Base-by-base conservation (phyloP, 345 rosid species). In the Eucalyptus globulus region DNA sequence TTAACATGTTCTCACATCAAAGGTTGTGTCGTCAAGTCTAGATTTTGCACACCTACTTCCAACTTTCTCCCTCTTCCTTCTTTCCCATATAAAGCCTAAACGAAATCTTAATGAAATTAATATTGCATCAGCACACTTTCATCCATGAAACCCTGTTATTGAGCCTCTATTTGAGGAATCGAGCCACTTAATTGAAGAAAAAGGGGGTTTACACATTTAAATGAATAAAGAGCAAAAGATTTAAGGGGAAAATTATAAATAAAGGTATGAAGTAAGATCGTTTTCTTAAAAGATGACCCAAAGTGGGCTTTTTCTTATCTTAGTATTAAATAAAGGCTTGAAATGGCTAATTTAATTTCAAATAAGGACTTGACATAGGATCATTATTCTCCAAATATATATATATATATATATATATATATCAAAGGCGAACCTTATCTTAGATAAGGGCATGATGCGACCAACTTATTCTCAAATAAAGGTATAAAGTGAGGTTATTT, bases 401-500 rank as follows among this genome's bases (percentile, higher is more conserved):
- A 43, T 5, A 6, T 5, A 43, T 22, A 43, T 5, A 6, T 5
- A 40, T 40, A 40, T 40, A 6, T 5, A 43, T 5, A 6, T 5
- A 43, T 22, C 24, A 5, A 27, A 27, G 11, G 31, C 5, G 8
- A 29, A 60, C 0, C 1, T 27, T 60, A 3, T 60, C 31, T 60
- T 4, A 60, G 12, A 60, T 60, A 60, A 60, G 0, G 2, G 4
- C 31, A 5, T 60, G 16, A 27, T 60, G 7, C 7, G 3, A 27
- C 8, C 4, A 60, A 60, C 31, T 60, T 27, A 60, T 6, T 60
- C 31, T 60, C n/a, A 12, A 60, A 60, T 11, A 60, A 60, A 60
- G 0, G n/a, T 12, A 12, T 27, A 3, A 27, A 60, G 67, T 60
- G 31, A 27, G 31, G 2, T 12, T 0, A 1, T 60, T 12, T 60